phyloP scores from a whole-genome alignment of 768 basidiomycete species.

The Podaxis sp. region DNA sequence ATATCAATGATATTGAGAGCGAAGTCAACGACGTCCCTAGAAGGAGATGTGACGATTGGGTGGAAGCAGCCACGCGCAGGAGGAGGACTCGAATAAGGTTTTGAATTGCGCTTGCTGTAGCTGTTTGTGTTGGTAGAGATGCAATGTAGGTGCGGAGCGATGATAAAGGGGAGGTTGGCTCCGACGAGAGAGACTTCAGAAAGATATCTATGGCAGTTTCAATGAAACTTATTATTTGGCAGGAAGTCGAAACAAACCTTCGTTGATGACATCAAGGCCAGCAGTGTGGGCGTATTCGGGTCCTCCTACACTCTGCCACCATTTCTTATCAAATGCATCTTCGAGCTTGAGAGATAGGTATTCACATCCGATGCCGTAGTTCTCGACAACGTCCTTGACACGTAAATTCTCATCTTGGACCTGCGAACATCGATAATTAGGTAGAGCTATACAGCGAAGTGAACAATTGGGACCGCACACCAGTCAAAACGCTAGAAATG shows the following conservation, averaged over 20 bases:
- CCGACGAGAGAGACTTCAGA: constrained; percentile 24
- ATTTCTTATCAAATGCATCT: constrained; percentile 67
- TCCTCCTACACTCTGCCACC: constrained; percentile 59
- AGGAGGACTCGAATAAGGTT: constrained; percentile 67
- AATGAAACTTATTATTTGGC: neutral
- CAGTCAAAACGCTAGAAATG: constrained; percentile 56
- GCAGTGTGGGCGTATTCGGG: constrained; percentile 18
- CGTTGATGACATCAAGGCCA: constrained; percentile 49
- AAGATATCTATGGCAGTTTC: constrained; percentile 28
- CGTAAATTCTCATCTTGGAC: constrained; percentile 51
- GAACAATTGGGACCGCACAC: constrained; percentile 40
- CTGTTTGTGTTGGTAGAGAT: constrained; percentile 75
- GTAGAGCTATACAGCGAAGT: constrained; percentile 12
- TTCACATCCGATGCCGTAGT: constrained; percentile 34
- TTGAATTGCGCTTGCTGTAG: constrained; percentile 56
- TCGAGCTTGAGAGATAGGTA: constrained; percentile 68
- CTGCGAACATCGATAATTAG: constrained; percentile 33
- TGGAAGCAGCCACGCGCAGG: constrained; percentile 60
- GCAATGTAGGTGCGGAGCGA: constrained; percentile 52
- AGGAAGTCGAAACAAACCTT: constrained; percentile 40
- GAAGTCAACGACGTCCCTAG: constrained; percentile 81
- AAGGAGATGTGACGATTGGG: constrained; percentile 69
- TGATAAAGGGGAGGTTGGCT: constrained; percentile 25
- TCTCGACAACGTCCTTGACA: constrained; percentile 40
- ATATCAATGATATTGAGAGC: constrained; percentile 71